Conservation (phyloP, 2,329 filamentous ascomycete genomes). For the Xylaria sp. region DNA sequence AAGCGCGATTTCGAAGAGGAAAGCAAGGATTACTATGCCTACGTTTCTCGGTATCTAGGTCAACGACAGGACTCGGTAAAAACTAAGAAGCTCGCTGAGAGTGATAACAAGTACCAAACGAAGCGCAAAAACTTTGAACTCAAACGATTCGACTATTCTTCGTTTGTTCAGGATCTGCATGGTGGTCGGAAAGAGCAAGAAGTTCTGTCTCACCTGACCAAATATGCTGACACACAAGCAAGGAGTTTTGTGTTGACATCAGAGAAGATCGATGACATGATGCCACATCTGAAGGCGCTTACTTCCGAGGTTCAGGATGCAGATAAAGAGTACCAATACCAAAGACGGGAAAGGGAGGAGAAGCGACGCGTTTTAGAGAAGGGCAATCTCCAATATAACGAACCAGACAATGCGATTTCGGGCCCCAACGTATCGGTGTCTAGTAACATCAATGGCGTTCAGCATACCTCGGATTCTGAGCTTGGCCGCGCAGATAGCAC, state of each 20-base stretch:
- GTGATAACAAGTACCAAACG: slow-evolving; percentile 94
- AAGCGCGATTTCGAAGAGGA: slow-evolving; percentile 99
- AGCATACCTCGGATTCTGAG: slow-evolving; percentile 72
- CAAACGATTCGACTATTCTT: slow-evolving; percentile 98
- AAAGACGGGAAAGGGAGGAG: slow-evolving; percentile 94
- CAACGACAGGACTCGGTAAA: slow-evolving; percentile 96
- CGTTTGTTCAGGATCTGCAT: slow-evolving; percentile 99
- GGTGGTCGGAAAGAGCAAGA: slow-evolving; percentile 99
- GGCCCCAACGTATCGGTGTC: slow-evolving; percentile 52
- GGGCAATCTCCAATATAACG: slow-evolving; percentile 78
- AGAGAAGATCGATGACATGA: slow-evolving; percentile 85
- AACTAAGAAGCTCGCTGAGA: slow-evolving; percentile 95
- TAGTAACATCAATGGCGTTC: slow-evolving; percentile 57
- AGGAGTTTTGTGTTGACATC: slow-evolving; percentile 83
- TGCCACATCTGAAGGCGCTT: slow-evolving; percentile 90
- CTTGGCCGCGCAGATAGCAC: slow-evolving; percentile 79
- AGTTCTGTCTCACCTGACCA: slow-evolving; percentile 92
- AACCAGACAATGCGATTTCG: slow-evolving; percentile 70
- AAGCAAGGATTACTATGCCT: slow-evolving; percentile 97
- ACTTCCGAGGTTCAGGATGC: slow-evolving; percentile 90
- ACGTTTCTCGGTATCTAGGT: slow-evolving; percentile 94
- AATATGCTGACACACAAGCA: slow-evolving; percentile 91
- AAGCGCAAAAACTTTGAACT: slow-evolving; percentile 96
- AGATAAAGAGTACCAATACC: slow-evolving; percentile 96
- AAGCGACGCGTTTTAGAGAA: slow-evolving; percentile 92